phyloP scores from a whole-genome alignment of 495 filamentous ascomycete genomes.

The Penicillium silybi region DNA sequence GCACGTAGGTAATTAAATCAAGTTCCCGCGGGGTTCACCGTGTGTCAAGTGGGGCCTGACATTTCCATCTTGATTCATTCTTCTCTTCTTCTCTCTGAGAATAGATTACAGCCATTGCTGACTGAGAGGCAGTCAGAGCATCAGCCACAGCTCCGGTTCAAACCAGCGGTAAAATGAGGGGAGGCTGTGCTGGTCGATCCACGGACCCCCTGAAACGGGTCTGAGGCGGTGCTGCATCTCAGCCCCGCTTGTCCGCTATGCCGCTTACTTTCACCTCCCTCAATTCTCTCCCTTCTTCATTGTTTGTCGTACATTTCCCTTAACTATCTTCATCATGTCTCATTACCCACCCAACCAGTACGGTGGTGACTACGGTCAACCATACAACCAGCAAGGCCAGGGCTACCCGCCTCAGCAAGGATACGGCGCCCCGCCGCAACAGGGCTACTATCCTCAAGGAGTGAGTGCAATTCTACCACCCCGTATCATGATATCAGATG shows the following conservation, averaged over 20 bases:
- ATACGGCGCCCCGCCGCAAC: constrained; percentile 13
- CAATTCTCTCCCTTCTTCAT: background rate
- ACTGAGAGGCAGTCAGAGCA: background rate
- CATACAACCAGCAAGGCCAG: constrained; percentile 12
- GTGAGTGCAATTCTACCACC: constrained; percentile 11
- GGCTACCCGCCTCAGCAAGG: constrained; percentile 13
- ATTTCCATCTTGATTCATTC: background rate
- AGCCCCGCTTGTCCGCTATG: constrained; percentile 12
- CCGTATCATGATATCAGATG: background rate
- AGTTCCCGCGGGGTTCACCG: background rate
- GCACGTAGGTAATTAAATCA: too few relatives aligned
- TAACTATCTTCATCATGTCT: constrained; percentile 14
- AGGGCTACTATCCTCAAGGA: constrained; percentile 26
- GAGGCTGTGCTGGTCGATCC: constrained; percentile 17
- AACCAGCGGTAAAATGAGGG: background rate
- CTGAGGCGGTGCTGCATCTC: constrained; percentile 17
- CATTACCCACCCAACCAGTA: constrained; percentile 21
- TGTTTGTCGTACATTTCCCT: background rate
- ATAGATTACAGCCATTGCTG: background rate
- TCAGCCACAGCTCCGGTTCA: background rate
- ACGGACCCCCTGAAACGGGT: background rate
- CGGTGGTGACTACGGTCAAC: constrained; percentile 9
- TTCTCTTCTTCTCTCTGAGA: background rate
- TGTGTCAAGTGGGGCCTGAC: constrained; percentile 5
- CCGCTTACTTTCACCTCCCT: background rate